Conservation (phyloP, 225 moss, liverwort and hornwort species). For the Marchantia polymorpha region DNA sequence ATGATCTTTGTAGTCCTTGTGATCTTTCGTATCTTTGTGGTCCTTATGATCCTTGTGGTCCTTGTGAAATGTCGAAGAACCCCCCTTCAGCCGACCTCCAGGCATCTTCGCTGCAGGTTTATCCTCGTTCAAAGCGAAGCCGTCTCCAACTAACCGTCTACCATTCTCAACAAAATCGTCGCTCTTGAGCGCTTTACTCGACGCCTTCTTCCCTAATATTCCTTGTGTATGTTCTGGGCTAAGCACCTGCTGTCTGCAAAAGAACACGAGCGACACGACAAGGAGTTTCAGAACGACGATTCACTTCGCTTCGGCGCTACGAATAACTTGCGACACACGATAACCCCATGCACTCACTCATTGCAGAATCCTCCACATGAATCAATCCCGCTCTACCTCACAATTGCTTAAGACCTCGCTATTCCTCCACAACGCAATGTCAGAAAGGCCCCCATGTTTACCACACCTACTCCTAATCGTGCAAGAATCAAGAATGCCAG, state of each 20-base stretch:
- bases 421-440: neutral
- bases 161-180: conserved; percentile 69
- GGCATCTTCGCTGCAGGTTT: conserved; percentile 82
- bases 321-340: neutral
- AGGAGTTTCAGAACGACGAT: conserved; percentile 13
- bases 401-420: conserved; percentile 1
- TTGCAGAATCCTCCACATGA: neutral
- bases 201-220: conserved; percentile 61
- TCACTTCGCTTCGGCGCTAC: neutral
- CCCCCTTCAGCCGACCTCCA: conserved; percentile 60
- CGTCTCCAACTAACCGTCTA: conserved; percentile 60
- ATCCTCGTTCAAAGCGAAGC: conserved; percentile 61
- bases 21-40: conserved; percentile 38
- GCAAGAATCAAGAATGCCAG: conserved; percentile 25
- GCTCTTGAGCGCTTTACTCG: conserved; percentile 52
- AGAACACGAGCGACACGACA: neutral
- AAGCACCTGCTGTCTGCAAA: conserved; percentile 71
- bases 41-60: conserved; percentile 42
- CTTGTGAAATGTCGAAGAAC: conserved; percentile 61
- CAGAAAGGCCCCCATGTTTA: neutral
- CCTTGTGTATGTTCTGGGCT: conserved; percentile 67
- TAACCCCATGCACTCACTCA: neutral
- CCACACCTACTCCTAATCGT: neutral
- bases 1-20: conserved; percentile 37
- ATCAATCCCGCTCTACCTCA: neutral